Evolutionary conservation across 164 flowering plant species (phyloP).

Genomic region (Umbilicus rupestris): DNA sequence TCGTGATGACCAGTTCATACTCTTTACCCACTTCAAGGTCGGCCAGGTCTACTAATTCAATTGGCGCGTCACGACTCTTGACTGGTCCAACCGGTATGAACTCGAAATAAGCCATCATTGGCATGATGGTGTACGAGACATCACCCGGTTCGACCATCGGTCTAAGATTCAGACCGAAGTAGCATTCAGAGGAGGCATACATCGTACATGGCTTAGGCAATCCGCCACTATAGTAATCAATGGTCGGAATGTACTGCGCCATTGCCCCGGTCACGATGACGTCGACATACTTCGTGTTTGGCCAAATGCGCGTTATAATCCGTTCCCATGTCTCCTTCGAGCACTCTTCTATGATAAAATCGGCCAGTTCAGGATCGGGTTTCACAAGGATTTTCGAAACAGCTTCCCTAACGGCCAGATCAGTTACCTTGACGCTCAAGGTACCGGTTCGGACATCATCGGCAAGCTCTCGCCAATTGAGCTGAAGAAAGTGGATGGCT

Average conservation of each 20-base stretch:
- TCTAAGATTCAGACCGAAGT: slow-evolving; percentile 55
- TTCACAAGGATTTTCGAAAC: slow-evolving; percentile 21
- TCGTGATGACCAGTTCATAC: slow-evolving; percentile 63
- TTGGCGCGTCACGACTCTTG: slow-evolving; percentile 14
- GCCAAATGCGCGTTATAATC: slow-evolving; percentile 65
- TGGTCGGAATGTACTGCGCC: slow-evolving; percentile 76
- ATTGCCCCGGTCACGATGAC: slow-evolving; percentile 80
- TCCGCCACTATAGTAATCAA: slow-evolving; percentile 56
- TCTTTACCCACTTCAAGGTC: slow-evolving; percentile 53
- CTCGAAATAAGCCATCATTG: slow-evolving; percentile 74
- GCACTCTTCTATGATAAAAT: slow-evolving; percentile 37
- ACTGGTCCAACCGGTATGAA: slow-evolving; percentile 31
- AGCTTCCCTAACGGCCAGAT: slow-evolving; percentile 27
- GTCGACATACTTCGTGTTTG: slow-evolving; percentile 70
- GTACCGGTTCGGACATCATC: slow-evolving; percentile 44
- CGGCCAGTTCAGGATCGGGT: slow-evolving; percentile 45
- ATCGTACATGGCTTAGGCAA: slow-evolving; percentile 60
- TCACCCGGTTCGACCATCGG: slow-evolving; percentile 60
- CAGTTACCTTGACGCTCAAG: slow-evolving; percentile 40
- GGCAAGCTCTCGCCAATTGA: slow-evolving; percentile 43
- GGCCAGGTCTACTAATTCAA: slow-evolving; percentile 42
- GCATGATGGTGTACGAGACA: slow-evolving; percentile 71
- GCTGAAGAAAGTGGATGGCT: slow-evolving; percentile 60
- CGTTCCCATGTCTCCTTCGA: slow-evolving; percentile 46
- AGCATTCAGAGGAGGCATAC: slow-evolving; percentile 84